These are phyloP conservation scores for Fusarium sp. DNA, from an alignment of 2,329 filamentous ascomycete species.

Conservation along the genomic window DNA sequence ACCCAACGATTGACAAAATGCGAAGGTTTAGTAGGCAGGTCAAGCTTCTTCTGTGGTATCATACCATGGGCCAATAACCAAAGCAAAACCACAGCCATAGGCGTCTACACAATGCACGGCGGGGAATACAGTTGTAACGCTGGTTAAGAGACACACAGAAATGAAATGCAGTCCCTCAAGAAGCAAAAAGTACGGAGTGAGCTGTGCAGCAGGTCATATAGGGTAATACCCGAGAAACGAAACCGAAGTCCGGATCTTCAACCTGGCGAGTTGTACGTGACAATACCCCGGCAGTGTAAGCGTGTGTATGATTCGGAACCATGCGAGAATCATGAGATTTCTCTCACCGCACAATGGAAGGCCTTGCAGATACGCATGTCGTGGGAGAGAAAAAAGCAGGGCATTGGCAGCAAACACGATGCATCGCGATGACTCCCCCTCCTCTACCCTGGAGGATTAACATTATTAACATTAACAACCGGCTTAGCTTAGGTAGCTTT, in stretches of 20 bases:
- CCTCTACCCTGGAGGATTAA: background rate
- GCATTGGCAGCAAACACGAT: background rate
- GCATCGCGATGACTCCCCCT: background rate
- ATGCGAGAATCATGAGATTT: conserved; percentile 18
- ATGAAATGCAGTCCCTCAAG: background rate
- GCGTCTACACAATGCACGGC: background rate
- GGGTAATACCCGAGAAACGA: background rate
- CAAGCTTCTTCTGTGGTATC: background rate
- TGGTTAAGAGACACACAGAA: too few species aligned
- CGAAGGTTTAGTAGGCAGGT: too few species aligned
- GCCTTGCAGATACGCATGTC: conserved; percentile 3
- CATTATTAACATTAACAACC: too few species aligned
- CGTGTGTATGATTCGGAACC: background rate
- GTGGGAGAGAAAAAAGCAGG: conserved; percentile 2
- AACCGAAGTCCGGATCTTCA: background rate
- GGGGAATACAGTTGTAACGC: too few species aligned
- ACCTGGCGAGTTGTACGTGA: background rate
- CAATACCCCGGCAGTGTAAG: background rate
- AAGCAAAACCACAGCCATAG: background rate
- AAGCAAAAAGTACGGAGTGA: background rate
- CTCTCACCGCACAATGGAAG: background rate
- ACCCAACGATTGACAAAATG: too few species aligned
- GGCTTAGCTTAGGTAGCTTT: background rate
- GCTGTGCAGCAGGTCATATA: background rate
- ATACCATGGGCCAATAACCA: background rate